These are phyloP conservation scores for Lophium mytilinum DNA, from an alignment of 495 filamentous ascomycete genomes.

Conservation along the genomic window DNA sequence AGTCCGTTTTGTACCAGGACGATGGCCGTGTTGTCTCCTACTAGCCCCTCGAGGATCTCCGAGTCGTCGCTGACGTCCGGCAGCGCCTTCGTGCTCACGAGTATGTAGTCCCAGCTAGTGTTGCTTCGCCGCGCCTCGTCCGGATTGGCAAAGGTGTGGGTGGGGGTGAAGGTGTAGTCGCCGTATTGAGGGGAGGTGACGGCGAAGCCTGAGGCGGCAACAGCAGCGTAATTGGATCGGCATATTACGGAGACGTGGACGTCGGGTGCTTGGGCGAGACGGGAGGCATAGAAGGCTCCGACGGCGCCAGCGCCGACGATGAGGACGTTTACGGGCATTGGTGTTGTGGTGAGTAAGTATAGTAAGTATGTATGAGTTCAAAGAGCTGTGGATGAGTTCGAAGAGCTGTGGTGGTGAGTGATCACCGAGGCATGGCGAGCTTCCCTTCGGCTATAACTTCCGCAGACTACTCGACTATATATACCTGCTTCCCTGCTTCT, in stretches of 20 bases:
- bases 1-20: constrained; percentile 66
- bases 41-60: constrained; percentile 30
- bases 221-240: constrained; percentile 47
- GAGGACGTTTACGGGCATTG: constrained; percentile 38
- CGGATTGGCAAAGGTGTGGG: constrained; percentile 39
- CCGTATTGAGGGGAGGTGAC: constrained; percentile 47
- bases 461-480: too few relatives aligned
- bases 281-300: constrained; percentile 51
- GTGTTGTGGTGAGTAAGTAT: neutral
- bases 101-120: constrained; percentile 30
- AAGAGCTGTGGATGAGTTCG: too few relatives aligned
- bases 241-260: constrained; percentile 39
- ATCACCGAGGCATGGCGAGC: too few relatives aligned
- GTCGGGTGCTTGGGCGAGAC: constrained; percentile 42
- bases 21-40: constrained; percentile 33
- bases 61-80: constrained; percentile 35
- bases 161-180: constrained; percentile 44
- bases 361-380: too few relatives aligned
- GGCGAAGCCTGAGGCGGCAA: constrained; percentile 39
- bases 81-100: constrained; percentile 34
- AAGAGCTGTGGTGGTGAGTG: too few relatives aligned
- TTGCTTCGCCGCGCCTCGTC: constrained; percentile 19
- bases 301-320: constrained; percentile 53
- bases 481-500: too few relatives aligned
- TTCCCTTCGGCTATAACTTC: too few relatives aligned